A percentile compares a stretch with the other conserved stretches of the same genome.
Evolutionary conservation across 1,284 basidiomycete species (phyloP).

Genomic region (Ganoderma boninense): DNA sequence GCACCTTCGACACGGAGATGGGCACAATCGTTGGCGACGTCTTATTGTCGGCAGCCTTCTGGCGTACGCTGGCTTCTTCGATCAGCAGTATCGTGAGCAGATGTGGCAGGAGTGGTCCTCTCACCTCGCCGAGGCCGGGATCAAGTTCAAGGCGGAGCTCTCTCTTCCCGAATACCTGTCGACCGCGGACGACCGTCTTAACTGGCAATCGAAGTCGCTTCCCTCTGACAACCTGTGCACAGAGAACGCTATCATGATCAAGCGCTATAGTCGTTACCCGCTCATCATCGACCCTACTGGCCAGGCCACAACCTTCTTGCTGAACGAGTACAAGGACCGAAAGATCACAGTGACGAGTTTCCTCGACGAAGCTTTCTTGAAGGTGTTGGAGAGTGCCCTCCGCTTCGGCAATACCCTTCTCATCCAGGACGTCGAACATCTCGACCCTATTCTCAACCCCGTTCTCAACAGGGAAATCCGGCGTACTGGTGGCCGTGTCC

Average conservation of each 20-base stretch:
- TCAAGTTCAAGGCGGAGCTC: slow-evolving; percentile 94
- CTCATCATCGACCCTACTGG: slow-evolving; percentile 99
- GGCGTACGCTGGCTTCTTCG: slow-evolving; percentile 98
- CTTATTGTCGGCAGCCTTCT: slow-evolving; percentile 95
- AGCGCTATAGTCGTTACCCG: slow-evolving; percentile 97
- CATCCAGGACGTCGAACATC: slow-evolving; percentile 97
- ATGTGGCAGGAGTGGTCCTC: slow-evolving; percentile 98
- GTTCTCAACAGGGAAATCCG: slow-evolving; percentile 98
- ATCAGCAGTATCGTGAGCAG: slow-evolving; percentile 96
- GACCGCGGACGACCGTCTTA: slow-evolving; percentile 95
- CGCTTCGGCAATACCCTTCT: slow-evolving; percentile 98
- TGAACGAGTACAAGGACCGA: slow-evolving; percentile 95
- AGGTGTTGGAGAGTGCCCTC: slow-evolving; percentile 97
- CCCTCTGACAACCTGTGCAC: slow-evolving; percentile 96
- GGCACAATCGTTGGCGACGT: slow-evolving; percentile 99
- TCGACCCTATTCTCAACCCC: slow-evolving; percentile 98
- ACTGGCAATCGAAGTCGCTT: slow-evolving; percentile 95
- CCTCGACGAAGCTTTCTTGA: slow-evolving; percentile 98
- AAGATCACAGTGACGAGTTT: slow-evolving; percentile 99
- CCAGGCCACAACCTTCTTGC: slow-evolving; percentile 94
- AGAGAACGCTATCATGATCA: slow-evolving; percentile 99
- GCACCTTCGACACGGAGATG: slow-evolving; percentile 98
- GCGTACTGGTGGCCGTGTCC: slow-evolving; percentile 94
- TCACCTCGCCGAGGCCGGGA: slow-evolving; percentile 88
- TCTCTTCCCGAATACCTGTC: slow-evolving; percentile 97